Evolutionary conservation across 2,329 filamentous ascomycete genomes (phyloP), one percentile per base, ranked within the genome.

Genomic region (Drechslerella dactyloides): DNA sequence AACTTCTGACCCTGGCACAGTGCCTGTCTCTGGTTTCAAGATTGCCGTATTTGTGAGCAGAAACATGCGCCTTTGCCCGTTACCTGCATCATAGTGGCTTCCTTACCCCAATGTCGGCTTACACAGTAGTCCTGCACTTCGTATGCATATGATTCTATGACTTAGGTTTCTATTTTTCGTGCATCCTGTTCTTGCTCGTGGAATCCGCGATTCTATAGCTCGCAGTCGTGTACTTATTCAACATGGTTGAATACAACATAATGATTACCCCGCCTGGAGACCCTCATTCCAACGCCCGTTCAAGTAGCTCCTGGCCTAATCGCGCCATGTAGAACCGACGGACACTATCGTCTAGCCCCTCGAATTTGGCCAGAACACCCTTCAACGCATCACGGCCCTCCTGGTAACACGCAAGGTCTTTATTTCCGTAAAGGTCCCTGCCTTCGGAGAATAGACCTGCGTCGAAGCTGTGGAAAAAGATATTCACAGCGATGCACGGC

Each of bases 371-470:
- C 0, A 81, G 80, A 24, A 96, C 87, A 75, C 85, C 88, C 50
- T 85, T 83, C 4, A 96, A 80, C 76, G 93, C 90, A 74, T 85
- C 84, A 58, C 92, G 84, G 0, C 89, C 90, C 76, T 90, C 91
- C 78, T 96, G 91, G 78, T 96, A 96, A 0, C 89, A 89, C 42
- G 89, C 88, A 55, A 96, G 79, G 79, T 96, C 93, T 42, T 91
- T 84, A 77, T 96, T 96, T 0, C 90, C 92, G 77, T 96, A 96
- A 0, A 96, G 89, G 78, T 96, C 92, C 74, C 87, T 85, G 0
- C 92, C 91, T 0, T 84, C 79, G 0, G 90, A 87, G 78, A 94
- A 94, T 0, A 85, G 24, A 2, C 60, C 86, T 1, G 78, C 81
- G 1, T 86, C 81, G 8, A 94, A 81, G 73, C 87, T 88, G 48